Evolutionary conservation across 2,329 filamentous ascomycete genomes (phyloP), one percentile per base, ranked within the genome.

Genomic region (Shiraia sp.): DNA sequence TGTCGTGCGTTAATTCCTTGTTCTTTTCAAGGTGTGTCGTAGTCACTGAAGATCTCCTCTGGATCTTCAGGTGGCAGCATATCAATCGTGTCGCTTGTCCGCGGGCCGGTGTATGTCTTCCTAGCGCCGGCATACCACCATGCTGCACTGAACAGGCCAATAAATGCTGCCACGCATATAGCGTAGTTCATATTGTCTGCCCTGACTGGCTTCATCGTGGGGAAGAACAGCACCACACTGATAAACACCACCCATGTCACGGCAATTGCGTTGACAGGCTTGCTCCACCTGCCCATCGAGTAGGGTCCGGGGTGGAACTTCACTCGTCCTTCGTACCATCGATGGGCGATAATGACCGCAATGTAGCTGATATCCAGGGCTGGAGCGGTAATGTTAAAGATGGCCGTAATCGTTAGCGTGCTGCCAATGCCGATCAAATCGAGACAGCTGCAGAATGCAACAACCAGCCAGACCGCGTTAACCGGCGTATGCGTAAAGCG

Each of bases 391-490:
- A 75, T 68, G 59, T 73, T 75, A 68, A 75, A 75, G 42, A 75
- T 75, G 24, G 71, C 69, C 14, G 70, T 71, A 49, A 79, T 79
- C 5, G 77, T 79, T 36, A 75, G 61, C 3, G 72, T 74, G 31
- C 68, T 73, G 29, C 77, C 77, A 30, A 80, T 73, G 2, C 73
- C 77, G 47, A 80, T 79, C 29, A 77, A 65, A 49, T 78, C 75
- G 16, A 80, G 68, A 36, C 67, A 72, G 52, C 59, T 69, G 61
- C 79, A 82, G 62, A 81, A 81, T 46, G 75, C 54, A 2, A 84
- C 81, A 31, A 84, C 79, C 34, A 84, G 77, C 81, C 81, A 85
- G 40, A 85, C 82, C 2, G 80, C 77, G 45, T 84, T 79, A 40
- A 85, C 71, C 0, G 82, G 82, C 0, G 82, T 85, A 10, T 77